phyloP scores from a whole-genome alignment of 2,329 filamentous ascomycete genomes.

The Fusarium sp. region DNA sequence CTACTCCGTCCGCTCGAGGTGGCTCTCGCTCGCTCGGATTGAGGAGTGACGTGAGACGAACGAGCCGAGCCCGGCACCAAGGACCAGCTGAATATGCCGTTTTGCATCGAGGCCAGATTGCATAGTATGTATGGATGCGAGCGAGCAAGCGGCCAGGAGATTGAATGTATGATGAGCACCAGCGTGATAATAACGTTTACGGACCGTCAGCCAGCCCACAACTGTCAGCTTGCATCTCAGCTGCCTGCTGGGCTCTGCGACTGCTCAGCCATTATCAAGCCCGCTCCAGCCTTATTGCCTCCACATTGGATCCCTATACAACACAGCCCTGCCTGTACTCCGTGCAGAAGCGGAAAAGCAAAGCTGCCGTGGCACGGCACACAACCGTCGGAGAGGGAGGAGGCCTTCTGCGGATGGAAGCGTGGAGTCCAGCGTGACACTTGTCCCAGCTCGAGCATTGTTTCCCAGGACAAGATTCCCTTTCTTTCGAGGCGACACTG shows the following conservation, averaged over 20 bases:
- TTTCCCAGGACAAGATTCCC: neutral
- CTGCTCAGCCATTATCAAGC: slow-evolving; percentile 19
- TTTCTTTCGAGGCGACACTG: neutral
- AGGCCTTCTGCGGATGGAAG: neutral
- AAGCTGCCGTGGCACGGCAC: slow-evolving; percentile 17
- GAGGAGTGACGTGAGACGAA: slow-evolving; percentile 35
- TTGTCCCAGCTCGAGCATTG: neutral
- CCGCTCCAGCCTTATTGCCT: slow-evolving; percentile 12
- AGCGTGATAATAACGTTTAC: slow-evolving; percentile 16
- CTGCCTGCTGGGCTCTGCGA: neutral
- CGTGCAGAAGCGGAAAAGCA: slow-evolving; percentile 22
- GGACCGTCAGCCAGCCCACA: slow-evolving; percentile 10
- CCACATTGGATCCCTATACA: neutral
- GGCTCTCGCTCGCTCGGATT: slow-evolving; percentile 1
- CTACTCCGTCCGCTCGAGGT: neutral
- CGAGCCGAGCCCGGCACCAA: slow-evolving; percentile 5
- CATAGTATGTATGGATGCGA: neutral
- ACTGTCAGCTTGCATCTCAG: slow-evolving; percentile 22
- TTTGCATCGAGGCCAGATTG: neutral
- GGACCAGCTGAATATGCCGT: neutral
- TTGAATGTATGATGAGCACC: slow-evolving; percentile 1
- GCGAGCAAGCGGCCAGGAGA: neutral
- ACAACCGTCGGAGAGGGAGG: slow-evolving; percentile 6
- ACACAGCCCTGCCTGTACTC: slow-evolving; percentile 19
- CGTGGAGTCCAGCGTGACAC: neutral